phyloP scores from a whole-genome alignment of 2,329 filamentous ascomycete genomes.

The Talaromyces amestolkiae region DNA sequence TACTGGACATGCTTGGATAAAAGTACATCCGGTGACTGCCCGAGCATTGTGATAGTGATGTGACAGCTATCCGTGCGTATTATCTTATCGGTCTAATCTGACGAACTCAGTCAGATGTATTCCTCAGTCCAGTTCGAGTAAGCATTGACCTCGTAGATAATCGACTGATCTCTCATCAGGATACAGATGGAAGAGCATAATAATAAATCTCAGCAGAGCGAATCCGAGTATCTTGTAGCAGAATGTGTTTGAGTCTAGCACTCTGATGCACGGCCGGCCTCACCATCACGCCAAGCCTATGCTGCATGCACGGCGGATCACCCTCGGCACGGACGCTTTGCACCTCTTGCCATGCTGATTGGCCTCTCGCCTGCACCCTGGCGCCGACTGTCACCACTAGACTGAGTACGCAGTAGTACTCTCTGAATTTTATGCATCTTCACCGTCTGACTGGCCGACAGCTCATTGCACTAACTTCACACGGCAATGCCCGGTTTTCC shows the following conservation, averaged over 20 bases:
- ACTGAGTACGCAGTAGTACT: background rate
- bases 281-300: conserved; percentile 8
- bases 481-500: background rate
- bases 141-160: background rate
- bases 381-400: background rate
- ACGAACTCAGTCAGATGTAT: background rate
- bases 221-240: background rate
- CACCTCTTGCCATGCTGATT: background rate
- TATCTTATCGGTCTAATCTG: background rate
- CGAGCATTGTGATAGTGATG: background rate
- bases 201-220: background rate
- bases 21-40: background rate
- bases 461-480: background rate
- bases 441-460: background rate
- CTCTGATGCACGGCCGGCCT: background rate
- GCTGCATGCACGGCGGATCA: conserved; percentile 10
- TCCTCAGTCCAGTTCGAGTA: background rate
- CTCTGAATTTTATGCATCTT: background rate
- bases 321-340: conserved; percentile 6
- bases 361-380: background rate
- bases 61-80: background rate
- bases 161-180: background rate
- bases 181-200: background rate
- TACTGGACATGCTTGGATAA: background rate
- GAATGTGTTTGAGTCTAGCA: background rate